Percentiles rank a stretch among this genome's conserved stretches.
These are phyloP conservation scores for Penicillium bialowiezense DNA, from an alignment of 495 filamentous ascomycete species.

Conservation along the genomic window DNA sequence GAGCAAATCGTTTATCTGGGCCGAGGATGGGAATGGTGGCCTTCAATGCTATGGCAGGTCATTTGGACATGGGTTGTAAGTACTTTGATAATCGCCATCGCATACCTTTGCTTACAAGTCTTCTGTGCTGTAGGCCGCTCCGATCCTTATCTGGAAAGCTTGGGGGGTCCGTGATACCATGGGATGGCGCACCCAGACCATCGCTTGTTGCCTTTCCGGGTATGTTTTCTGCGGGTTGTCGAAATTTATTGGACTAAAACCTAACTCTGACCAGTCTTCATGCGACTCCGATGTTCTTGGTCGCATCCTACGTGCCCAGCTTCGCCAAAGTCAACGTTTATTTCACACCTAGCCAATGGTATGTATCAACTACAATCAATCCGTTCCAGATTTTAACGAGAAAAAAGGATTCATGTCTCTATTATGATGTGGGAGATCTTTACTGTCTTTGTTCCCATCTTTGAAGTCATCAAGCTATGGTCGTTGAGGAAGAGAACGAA, in stretches of 20 bases:
- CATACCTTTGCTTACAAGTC: no score
- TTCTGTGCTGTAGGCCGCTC: constrained; percentile 3
- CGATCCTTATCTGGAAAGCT: constrained; percentile 6
- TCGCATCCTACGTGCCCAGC: constrained; percentile 7
- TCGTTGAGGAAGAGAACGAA: neutral
- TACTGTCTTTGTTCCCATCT: constrained; percentile 12
- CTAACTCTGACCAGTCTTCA: constrained; percentile 11
- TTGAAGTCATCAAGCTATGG: constrained; percentile 1
- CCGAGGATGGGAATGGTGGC: constrained; percentile 15
- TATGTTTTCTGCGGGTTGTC: neutral
- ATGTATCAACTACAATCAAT: neutral
- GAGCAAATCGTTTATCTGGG: constrained; percentile 1
- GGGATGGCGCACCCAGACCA: constrained; percentile 13
- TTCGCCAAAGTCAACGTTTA: constrained; percentile 8
- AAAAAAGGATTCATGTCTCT: constrained; percentile 11
- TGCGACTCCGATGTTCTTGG: constrained; percentile 8
- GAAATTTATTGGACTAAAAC: no score
- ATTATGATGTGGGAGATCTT: constrained; percentile 11
- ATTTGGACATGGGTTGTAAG: constrained; percentile 15
- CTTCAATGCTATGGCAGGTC: constrained; percentile 5
- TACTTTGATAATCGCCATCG: no score
- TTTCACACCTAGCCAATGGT: constrained; percentile 10
- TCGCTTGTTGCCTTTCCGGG: constrained; percentile 7
- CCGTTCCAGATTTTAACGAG: no score
- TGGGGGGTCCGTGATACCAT: constrained; percentile 10